Conservation (phyloP, 768 basidiomycete genomes). For the Kwoniella pini region DNA sequence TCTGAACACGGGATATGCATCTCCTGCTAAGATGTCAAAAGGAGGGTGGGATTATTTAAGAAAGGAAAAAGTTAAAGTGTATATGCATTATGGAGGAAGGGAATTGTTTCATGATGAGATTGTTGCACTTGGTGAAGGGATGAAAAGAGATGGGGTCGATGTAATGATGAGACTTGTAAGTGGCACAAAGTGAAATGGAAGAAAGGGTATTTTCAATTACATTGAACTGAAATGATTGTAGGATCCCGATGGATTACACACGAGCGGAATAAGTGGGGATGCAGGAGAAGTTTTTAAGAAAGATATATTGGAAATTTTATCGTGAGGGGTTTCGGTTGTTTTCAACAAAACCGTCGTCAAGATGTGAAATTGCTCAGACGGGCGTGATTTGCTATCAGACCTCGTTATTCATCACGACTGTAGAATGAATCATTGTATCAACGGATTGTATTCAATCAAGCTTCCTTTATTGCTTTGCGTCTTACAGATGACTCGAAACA, state of each 20-base stretch:
- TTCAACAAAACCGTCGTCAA: too few species aligned
- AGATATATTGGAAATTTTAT: slow-evolving; percentile 6
- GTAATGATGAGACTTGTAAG: slow-evolving; percentile 40
- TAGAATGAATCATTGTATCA: too few species aligned
- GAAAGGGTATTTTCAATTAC: too few species aligned
- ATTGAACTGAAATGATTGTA: slow-evolving; percentile 11
- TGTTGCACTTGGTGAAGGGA: slow-evolving; percentile 20
- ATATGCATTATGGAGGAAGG: slow-evolving; percentile 38
- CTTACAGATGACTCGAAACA: too few species aligned
- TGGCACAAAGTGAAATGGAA: too few species aligned
- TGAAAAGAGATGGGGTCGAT: slow-evolving; percentile 45
- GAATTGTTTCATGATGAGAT: slow-evolving; percentile 42
- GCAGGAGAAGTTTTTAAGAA: slow-evolving; percentile 8
- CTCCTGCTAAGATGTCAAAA: slow-evolving; percentile 13
- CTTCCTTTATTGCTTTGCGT: too few species aligned
- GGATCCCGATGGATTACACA: slow-evolving; percentile 33
- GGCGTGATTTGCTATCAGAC: too few species aligned
- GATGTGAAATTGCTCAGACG: too few species aligned
- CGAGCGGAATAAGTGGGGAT: slow-evolving; percentile 18
- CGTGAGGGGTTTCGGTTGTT: too few species aligned
- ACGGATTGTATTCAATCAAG: too few species aligned
- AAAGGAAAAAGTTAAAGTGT: slow-evolving; percentile 29
- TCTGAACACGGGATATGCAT: slow-evolving; percentile 27
- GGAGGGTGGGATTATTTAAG: slow-evolving; percentile 35
- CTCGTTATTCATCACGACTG: too few species aligned